Base-by-base conservation (phyloP, 1,284 basidiomycete species). In the Lignosus rhinocerotis region DNA sequence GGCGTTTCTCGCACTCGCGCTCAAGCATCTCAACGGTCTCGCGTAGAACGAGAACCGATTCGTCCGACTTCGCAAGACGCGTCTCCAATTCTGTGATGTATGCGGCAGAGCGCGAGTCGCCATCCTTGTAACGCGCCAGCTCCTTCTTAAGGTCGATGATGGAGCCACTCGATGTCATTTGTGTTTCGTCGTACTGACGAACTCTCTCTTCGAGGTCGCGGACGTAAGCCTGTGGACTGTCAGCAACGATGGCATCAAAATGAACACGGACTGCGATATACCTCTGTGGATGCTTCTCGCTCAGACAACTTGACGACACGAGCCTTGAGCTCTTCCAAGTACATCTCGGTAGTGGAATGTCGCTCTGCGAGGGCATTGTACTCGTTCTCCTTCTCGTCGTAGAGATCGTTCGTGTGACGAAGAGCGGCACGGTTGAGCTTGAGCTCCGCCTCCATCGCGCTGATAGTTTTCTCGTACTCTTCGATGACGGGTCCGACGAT, bases 401-500 rank as follows among this genome's bases (percentile, higher is more conserved):
- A 87, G 70, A 96, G 79, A 66, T 95, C 93, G 72, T 96, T 96
- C 51, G 93, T 93, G 71, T 94, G 90, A 48, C 91, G 80, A 66
- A 98, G 77, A 16, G 95, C 94, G 1, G 93, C 94, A 60, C 92
- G 86, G 66, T 94, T 94, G 53, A 98, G 81, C 67, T 87, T 93
- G 55, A 98, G 83, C 73, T 98, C 92, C 1, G 95, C 93, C 73
- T 99, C 97, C 80, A 99, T 90, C 1, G 94, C 90, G 47, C 89
- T 87, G 64, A 99, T 96, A 1, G 95, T 94, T 80, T 96, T 96
- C 78, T 99, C 96, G 75, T 99, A 99, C 78, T 98, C 96, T 73
- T 96, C 90, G 57, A 99, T 98, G 67, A 99, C 94, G 7, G 96
- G 96, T 38, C 95, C 96, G 19, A 98, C 95, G 57, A 97, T 96